These are phyloP conservation scores for Pleurozium schreberi DNA, from an alignment of 225 moss, liverwort and hornwort species.

Conservation along the genomic window DNA sequence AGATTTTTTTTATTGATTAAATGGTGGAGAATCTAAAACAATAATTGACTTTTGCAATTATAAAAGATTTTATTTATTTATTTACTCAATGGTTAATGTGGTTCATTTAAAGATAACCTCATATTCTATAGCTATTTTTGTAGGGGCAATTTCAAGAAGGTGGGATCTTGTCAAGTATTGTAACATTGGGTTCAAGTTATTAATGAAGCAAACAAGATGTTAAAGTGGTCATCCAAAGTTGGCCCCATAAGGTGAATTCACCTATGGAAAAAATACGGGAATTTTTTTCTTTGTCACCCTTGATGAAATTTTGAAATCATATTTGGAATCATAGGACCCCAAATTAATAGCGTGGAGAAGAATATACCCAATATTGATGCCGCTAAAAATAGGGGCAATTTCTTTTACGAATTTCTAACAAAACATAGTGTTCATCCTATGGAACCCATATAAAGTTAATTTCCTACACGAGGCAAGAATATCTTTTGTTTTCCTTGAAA, in stretches of 20 bases:
- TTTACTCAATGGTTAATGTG: no score
- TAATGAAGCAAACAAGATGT: rapidly evolving
- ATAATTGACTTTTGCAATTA: no score
- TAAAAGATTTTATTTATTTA: no score
- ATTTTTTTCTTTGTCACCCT: neutral
- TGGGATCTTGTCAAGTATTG: no score
- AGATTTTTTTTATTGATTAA: no score
- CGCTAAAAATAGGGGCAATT: neutral
- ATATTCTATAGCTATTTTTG: no score
- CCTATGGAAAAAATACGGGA: rapidly evolving
- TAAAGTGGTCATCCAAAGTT: neutral
- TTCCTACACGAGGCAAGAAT: rapidly evolving
- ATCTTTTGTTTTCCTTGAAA: rapidly evolving
- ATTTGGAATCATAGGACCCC: no score
- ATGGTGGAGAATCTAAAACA: no score
- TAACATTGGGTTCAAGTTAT: neutral
- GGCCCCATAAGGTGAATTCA: rapidly evolving
- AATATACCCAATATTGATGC: no score
- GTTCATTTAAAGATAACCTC: no score
- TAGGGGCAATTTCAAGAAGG: no score
- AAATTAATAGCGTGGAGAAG: no score
- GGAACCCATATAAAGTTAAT: rapidly evolving
- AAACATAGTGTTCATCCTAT: rapidly evolving
- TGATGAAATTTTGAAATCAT: neutral
- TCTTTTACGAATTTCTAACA: neutral